Evolutionary conservation across 768 basidiomycete genomes (phyloP).

Genomic region (Tylopilus subfusipes): DNA sequence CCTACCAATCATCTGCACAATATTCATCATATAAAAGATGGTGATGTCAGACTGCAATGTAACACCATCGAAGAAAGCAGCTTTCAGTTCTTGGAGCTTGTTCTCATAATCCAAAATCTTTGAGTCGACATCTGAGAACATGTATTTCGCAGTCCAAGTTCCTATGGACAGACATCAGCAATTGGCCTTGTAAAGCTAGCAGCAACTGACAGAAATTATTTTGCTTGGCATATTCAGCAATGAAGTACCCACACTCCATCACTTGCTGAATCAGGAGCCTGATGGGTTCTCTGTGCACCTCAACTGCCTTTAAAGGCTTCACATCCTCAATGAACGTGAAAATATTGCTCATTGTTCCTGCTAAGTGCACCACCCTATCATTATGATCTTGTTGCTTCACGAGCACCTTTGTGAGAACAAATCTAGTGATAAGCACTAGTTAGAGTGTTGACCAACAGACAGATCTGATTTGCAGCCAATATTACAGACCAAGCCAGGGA

Average conservation of each 20-base stretch:
- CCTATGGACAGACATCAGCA: background rate
- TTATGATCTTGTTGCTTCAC: slow-evolving; percentile 17
- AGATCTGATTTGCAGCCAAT: too few relatives aligned
- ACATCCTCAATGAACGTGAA: slow-evolving; percentile 13
- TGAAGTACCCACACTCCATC: slow-evolving; percentile 24
- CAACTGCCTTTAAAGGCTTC: slow-evolving; percentile 1
- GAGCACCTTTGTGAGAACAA: slow-evolving; percentile 6
- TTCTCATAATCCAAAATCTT: too few relatives aligned
- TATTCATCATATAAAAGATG: slow-evolving; percentile 13
- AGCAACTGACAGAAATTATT: background rate
- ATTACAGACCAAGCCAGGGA: too few relatives aligned
- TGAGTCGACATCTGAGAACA: background rate
- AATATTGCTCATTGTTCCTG: slow-evolving; percentile 9
- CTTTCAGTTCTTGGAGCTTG: background rate
- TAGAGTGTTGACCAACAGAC: too few relatives aligned
- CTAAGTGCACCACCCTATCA: slow-evolving; percentile 12
- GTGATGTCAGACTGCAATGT: background rate
- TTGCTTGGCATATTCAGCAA: slow-evolving; percentile 19
- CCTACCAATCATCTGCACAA: too few relatives aligned
- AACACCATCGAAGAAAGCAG: background rate
- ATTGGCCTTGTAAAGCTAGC: background rate
- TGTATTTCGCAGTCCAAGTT: background rate
- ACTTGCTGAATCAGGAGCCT: slow-evolving; percentile 17
- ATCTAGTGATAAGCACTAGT: too few relatives aligned
- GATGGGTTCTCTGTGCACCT: slow-evolving; percentile 4